These are phyloP conservation scores for Sporothrix globosa DNA, from an alignment of 2,329 filamentous ascomycete genomes.

Conservation along the genomic window DNA sequence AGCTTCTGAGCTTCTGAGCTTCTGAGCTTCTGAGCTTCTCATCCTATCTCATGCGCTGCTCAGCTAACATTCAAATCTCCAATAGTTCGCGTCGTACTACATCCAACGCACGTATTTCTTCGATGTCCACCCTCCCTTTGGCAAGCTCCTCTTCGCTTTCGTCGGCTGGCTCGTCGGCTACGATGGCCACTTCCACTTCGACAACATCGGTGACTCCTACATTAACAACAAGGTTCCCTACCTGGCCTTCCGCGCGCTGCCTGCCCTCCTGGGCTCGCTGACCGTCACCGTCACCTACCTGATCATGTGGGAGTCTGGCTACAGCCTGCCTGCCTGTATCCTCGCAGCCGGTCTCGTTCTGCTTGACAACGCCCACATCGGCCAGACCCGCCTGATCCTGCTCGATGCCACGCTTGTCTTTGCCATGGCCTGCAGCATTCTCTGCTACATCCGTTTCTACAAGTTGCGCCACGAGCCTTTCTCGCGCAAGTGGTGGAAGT, in stretches of 20 bases:
- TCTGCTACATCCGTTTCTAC: constrained; percentile 97
- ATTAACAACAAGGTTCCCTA: constrained; percentile 96
- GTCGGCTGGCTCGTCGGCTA: constrained; percentile 98
- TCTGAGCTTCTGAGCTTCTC: not conserved
- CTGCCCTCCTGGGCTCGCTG: constrained; percentile 85
- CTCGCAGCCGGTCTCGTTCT: constrained; percentile 84
- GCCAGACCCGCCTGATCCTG: constrained; percentile 91
- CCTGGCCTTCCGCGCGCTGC: constrained; percentile 91
- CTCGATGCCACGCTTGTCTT: constrained; percentile 92
- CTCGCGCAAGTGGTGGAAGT: constrained; percentile 99
- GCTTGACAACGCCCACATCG: constrained; percentile 97
- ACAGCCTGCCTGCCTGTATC: constrained; percentile 89
- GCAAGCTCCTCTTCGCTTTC: constrained; percentile 95
- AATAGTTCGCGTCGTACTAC: constrained; percentile 75
- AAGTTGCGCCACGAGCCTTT: constrained; percentile 90
- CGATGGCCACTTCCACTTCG: constrained; percentile 95
- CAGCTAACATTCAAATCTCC: not conserved
- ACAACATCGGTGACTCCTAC: constrained; percentile 99
- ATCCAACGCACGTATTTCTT: constrained; percentile 98
- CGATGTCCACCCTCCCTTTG: constrained; percentile 97
- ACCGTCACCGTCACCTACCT: constrained; percentile 93
- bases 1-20: constrained; percentile 37
- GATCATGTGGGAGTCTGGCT: constrained; percentile 99
- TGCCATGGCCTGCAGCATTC: constrained; percentile 91
- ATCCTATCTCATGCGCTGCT: not conserved